phyloP scores from a whole-genome alignment of 257 asterid genomes.

The Cinchona pubescens region DNA sequence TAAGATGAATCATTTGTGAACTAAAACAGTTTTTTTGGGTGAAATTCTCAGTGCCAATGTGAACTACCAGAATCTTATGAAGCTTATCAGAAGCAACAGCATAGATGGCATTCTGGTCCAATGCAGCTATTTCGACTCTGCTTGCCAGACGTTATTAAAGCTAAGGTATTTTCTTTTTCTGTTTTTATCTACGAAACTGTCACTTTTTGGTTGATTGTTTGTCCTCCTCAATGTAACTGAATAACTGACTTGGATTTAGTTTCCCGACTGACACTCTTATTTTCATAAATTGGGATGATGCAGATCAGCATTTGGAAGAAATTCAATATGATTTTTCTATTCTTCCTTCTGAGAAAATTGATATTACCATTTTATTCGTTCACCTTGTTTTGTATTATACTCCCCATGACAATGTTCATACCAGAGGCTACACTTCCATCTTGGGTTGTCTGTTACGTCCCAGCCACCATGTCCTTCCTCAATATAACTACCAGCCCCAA shows the following conservation, averaged over 20 bases:
- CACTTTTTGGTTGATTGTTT: background rate
- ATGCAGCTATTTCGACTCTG: conserved; percentile 96
- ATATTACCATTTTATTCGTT: conserved; percentile 88
- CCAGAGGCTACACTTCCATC: conserved; percentile 88
- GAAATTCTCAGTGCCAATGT: conserved; percentile 66
- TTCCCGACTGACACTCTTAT: background rate
- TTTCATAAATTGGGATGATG: conserved; percentile 10
- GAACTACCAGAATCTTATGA: conserved; percentile 94
- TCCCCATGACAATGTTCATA: conserved; percentile 91
- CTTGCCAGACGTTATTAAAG: conserved; percentile 64
- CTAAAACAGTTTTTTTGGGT: conserved; percentile 4
- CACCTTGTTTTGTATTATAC: conserved; percentile 84
- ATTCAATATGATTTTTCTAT: conserved; percentile 51
- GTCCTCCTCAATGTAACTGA: background rate
- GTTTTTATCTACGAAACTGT: background rate
- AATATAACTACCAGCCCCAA: conserved; percentile 85
- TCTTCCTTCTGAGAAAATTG: conserved; percentile 74
- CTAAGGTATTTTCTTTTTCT: conserved; percentile 48
- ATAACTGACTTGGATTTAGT: background rate
- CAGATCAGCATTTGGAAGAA: conserved; percentile 55
- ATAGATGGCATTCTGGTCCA: conserved; percentile 99
- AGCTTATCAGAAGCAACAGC: conserved; percentile 92
- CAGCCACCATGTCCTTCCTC: conserved; percentile 74
- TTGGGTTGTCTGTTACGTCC: conserved; percentile 86
- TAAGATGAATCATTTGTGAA: conserved; percentile 10